phyloP scores from a whole-genome alignment of 2,329 filamentous ascomycete species.

The Zasmidium angulare region DNA sequence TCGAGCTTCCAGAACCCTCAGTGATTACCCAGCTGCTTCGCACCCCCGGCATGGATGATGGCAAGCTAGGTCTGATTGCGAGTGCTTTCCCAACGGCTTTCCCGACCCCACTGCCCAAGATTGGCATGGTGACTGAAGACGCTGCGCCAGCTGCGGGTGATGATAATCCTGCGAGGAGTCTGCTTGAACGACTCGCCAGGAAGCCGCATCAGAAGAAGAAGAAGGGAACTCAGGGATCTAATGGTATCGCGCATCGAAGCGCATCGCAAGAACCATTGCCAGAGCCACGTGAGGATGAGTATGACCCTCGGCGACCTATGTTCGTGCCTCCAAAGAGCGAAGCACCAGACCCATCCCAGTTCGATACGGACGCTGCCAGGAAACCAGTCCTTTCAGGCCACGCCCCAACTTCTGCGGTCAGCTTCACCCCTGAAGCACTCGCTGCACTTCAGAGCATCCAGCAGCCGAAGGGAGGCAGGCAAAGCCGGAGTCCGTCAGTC shows the following conservation, averaged over 20 bases:
- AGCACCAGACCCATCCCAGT: slow-evolving; percentile 27
- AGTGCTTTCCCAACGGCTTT: slow-evolving; percentile 38
- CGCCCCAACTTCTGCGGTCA: slow-evolving; percentile 1
- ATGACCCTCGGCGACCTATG: slow-evolving; percentile 46
- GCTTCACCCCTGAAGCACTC: slow-evolving; percentile 25
- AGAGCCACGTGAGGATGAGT: slow-evolving; percentile 47
- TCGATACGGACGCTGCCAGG: slow-evolving; percentile 33
- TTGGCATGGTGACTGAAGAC: slow-evolving; percentile 38
- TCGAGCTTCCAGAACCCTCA: slow-evolving; percentile 56
- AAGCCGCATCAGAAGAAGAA: slow-evolving; percentile 23
- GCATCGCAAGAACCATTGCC: slow-evolving; percentile 33
- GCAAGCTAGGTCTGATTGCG: slow-evolving; percentile 44
- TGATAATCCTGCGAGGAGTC: slow-evolving; percentile 20
- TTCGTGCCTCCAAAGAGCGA: slow-evolving; percentile 18
- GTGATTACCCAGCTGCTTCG: slow-evolving; percentile 51
- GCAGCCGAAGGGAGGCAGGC: background rate
- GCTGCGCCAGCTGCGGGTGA: slow-evolving; percentile 9
- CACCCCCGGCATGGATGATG: slow-evolving; percentile 57
- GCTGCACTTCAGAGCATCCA: slow-evolving; percentile 24
- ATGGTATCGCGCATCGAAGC: slow-evolving; percentile 16
- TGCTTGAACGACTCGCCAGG: slow-evolving; percentile 30
- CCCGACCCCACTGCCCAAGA: slow-evolving; percentile 44
- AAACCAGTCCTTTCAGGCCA: slow-evolving; percentile 2
- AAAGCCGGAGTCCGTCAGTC: slow-evolving; percentile 24
- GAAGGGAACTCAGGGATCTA: slow-evolving; percentile 16